phyloP scores from a whole-genome alignment of 208 protist species.

The Trypanosoma conorhini region DNA sequence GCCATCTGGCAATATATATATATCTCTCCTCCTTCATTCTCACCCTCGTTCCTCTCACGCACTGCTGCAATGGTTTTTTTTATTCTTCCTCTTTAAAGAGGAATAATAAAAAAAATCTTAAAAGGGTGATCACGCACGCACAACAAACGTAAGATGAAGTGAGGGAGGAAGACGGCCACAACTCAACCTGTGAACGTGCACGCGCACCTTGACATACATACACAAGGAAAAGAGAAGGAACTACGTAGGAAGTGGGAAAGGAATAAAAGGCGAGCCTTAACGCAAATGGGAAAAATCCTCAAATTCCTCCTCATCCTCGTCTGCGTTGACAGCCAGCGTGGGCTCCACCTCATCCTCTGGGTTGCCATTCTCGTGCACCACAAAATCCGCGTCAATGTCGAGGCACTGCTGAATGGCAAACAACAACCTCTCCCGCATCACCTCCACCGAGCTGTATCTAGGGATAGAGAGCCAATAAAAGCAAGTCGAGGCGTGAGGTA shows the following conservation, averaged over 20 bases:
- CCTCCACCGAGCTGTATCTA: constrained; percentile 83
- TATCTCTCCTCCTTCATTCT: background rate
- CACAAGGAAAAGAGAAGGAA: constrained; percentile 1
- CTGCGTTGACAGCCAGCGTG: constrained; percentile 55
- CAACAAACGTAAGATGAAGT: background rate
- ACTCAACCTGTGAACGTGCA: background rate
- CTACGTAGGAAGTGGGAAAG: constrained; percentile 10
- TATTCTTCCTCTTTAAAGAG: too few relatives aligned
- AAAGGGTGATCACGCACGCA: background rate
- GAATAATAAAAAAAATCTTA: too few relatives aligned
- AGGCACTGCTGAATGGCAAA: constrained; percentile 95
- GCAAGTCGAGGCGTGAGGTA: constrained; percentile 95
- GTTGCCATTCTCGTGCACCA: constrained; percentile 70
- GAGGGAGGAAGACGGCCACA: background rate
- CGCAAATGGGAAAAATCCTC: constrained; percentile 90
- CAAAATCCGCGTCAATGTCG: constrained; percentile 96
- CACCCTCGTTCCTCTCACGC: background rate
- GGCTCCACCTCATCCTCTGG: constrained; percentile 46
- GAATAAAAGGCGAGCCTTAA: constrained; percentile 23
- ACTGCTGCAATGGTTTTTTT: background rate
- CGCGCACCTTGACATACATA: background rate
- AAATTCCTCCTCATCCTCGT: constrained; percentile 79
- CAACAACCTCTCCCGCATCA: constrained; percentile 92
- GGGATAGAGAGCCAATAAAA: constrained; percentile 96
- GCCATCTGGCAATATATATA: background rate